phyloP scores from a whole-genome alignment of 768 basidiomycete species.

The Hirschioporus abietinus region DNA sequence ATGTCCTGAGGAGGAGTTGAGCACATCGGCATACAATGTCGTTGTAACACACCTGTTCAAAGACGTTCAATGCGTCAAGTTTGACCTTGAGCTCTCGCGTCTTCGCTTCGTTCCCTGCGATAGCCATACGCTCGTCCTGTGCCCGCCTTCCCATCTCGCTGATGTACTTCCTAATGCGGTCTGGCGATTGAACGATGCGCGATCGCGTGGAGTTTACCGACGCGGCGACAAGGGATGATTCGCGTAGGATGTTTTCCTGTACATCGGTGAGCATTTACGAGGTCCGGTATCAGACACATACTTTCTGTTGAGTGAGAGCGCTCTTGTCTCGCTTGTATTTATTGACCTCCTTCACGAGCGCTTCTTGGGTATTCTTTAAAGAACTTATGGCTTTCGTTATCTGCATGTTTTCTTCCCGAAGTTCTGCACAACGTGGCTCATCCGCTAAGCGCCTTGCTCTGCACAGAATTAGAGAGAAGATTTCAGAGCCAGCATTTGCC shows the following conservation, averaged over 20 bases:
- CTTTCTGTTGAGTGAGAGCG: constrained; percentile 57
- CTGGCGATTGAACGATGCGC: constrained; percentile 88
- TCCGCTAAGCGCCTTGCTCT: constrained; percentile 64
- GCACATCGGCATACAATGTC: not conserved
- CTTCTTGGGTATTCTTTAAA: constrained; percentile 32
- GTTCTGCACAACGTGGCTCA: constrained; percentile 58
- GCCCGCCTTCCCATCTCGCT: constrained; percentile 64
- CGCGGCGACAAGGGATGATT: constrained; percentile 54
- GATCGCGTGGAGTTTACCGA: constrained; percentile 57
- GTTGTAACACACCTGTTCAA: constrained; percentile 58
- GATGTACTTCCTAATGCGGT: constrained; percentile 81
- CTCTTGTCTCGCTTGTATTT: constrained; percentile 68
- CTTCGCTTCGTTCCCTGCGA: constrained; percentile 65
- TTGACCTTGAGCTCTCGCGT: constrained; percentile 73
- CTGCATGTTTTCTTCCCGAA: constrained; percentile 54
- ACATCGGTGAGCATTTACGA: constrained; percentile 7
- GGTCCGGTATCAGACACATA: constrained; percentile 19
- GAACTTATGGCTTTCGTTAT: constrained; percentile 60
- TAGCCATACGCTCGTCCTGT: constrained; percentile 63
- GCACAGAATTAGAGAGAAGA: not conserved
- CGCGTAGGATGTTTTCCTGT: constrained; percentile 58
- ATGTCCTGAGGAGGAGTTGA: constrained; percentile 47
- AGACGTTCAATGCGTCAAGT: constrained; percentile 59
- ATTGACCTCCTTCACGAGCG: constrained; percentile 61
- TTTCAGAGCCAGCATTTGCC: constrained; percentile 3